Conservation (phyloP, 2,329 filamentous ascomycete genomes). For the Cytospora schulzeri region DNA sequence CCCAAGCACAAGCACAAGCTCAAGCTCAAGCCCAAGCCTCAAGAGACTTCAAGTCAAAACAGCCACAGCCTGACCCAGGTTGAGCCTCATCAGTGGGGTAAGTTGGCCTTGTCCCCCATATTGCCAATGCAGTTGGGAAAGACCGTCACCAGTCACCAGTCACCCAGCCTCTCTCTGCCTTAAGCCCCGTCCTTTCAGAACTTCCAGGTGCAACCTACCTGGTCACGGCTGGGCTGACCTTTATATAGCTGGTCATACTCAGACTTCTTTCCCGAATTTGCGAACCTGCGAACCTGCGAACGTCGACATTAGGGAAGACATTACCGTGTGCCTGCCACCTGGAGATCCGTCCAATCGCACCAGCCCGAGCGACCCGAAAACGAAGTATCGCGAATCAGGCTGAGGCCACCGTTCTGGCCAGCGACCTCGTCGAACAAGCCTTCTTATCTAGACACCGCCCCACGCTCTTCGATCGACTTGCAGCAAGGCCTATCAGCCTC, state of each 20-base stretch:
- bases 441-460: background rate
- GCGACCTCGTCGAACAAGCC: background rate
- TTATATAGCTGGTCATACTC: background rate
- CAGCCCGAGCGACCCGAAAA: constrained; percentile 12
- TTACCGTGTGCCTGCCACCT: background rate
- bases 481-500: background rate
- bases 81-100: background rate
- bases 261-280: no score
- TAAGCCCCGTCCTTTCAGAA: background rate
- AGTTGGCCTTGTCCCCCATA: background rate
- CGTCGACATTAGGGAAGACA: background rate
- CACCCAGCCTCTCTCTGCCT: no score
- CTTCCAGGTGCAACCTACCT: background rate
- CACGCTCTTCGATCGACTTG: background rate
- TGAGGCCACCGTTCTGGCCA: background rate
- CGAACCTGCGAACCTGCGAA: background rate
- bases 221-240: background rate
- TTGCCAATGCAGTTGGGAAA: background rate
- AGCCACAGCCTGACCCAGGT: background rate
- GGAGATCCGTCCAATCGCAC: background rate
- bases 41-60: background rate
- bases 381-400: constrained; percentile 2
- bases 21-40: background rate
- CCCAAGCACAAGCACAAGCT: no score
- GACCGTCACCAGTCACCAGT: background rate